Base-by-base conservation (phyloP, 495 filamentous ascomycete genomes). In the Jackrogersella multiformis region DNA sequence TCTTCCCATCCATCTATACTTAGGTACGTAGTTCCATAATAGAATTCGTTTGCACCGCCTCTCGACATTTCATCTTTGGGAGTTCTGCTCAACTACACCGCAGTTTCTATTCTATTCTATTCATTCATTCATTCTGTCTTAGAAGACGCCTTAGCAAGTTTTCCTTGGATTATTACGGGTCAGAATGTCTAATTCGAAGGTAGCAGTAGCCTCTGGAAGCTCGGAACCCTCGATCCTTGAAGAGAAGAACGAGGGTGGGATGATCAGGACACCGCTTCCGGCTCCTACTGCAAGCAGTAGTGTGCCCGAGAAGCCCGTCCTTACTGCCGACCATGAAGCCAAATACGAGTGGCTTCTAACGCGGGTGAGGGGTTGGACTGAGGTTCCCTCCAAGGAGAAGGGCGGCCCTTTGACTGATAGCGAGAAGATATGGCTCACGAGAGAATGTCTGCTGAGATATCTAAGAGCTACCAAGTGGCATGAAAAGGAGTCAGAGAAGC, bases 381-480 rank as follows among this genome's bases (percentile, higher is more conserved):
- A 87, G n/a, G 74, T 96, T 8, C 90, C 89, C 2, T 86, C 84
- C 20, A 86, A 84, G 60, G 85, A 86, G 38, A 83, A 90, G 32
- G 80, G 77, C 21, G 82, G 82, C 7, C 87, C 92, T 2, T 77
- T 97, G 56, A 88, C 87, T 16, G 92, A 95, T 30, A 82, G 83
- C 45, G 95, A 99, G 80, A 89, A 85, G 72, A 86, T 96, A 80
- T 99, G 90, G 87, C 83, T 98, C 56, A 97, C 93, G 13, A 86
- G 87, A 46, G 95, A 98, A 73, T 98, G 94, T 76, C 84, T 98
- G 1, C 83, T 98, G 10, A 91, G 95, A 69, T 99, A 95, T 73
- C 86, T 99, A 39, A 90, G 95, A 60, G 95, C 95, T 2, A 90
- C 91, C 26, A 98, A 97, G 76, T 98, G 95, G 95, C 84, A 89